A percentile compares a stretch with the other conserved stretches of the same genome.
Conservation (phyloP, 169 alveolate genomes). For the Cryptosporidium tyzzeri region DNA sequence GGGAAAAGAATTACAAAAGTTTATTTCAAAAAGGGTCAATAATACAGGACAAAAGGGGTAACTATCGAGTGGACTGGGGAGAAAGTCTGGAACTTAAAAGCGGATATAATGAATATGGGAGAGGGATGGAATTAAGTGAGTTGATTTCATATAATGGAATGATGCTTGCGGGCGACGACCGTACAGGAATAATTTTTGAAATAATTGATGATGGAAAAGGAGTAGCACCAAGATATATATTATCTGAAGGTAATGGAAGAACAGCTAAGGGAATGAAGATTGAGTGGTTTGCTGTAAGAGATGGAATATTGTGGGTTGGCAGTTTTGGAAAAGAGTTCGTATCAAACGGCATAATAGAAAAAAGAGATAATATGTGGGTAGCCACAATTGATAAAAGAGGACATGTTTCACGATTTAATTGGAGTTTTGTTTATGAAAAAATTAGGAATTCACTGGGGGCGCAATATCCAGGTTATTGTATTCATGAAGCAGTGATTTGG, state of each 20-base stretch:
- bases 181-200: conserved; percentile 80
- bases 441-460: conserved; percentile 76
- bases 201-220: conserved; percentile 45
- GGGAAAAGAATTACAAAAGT: conserved; percentile 56
- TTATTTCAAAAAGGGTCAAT: conserved; percentile 41
- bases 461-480: conserved; percentile 77
- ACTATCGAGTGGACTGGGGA: conserved; percentile 31
- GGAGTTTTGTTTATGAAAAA: conserved; percentile 67
- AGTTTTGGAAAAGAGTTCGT: conserved; percentile 80
- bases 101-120: conserved; percentile 78
- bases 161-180: conserved; percentile 78
- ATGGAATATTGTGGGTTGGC: conserved; percentile 78
- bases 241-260: conserved; percentile 79
- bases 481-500: conserved; percentile 81
- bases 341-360: conserved; percentile 59
- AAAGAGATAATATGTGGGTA: conserved; percentile 78
- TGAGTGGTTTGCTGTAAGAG: conserved; percentile 78
- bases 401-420: conserved; percentile 38
- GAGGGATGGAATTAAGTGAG: conserved; percentile 81
- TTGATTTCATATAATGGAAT: conserved; percentile 73
- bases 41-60: conserved; percentile 19
- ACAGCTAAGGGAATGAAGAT: conserved; percentile 80
- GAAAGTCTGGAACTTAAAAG: conserved; percentile 16
- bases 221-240: conserved; percentile 73
- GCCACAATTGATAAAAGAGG: conserved; percentile 72